Conservation (phyloP, 2,329 filamentous ascomycete genomes). For the Hymenoscyphus occultus region DNA sequence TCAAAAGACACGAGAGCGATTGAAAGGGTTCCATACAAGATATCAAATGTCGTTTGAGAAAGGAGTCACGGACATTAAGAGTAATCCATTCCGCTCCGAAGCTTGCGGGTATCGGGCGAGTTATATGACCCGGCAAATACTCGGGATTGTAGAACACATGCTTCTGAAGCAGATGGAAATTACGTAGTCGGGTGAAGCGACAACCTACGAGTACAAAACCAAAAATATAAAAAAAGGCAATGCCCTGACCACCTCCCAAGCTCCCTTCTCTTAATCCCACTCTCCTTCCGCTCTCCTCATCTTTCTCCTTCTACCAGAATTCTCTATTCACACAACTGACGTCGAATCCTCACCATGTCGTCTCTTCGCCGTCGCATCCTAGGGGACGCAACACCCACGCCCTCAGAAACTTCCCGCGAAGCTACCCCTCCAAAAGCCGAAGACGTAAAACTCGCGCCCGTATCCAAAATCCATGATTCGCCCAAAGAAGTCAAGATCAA, state of each 20-base stretch:
- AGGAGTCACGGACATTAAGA: neutral
- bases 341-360: slow-evolving; percentile 17
- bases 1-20: too few relatives aligned
- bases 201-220: neutral
- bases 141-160: neutral
- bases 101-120: neutral
- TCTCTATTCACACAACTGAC: neutral
- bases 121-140: neutral
- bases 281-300: neutral
- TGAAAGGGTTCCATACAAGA: too few relatives aligned
- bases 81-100: neutral
- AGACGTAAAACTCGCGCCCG: slow-evolving; percentile 50
- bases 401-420: slow-evolving; percentile 19
- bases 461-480: slow-evolving; percentile 42
- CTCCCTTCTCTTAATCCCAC: neutral
- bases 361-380: slow-evolving; percentile 29
- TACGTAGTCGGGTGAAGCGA: neutral
- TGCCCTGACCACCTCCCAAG: neutral
- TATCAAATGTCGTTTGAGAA: neutral
- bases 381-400: slow-evolving; percentile 14
- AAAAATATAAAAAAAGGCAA: neutral
- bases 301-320: neutral
- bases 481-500: slow-evolving; percentile 23
- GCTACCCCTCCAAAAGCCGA: slow-evolving; percentile 34
- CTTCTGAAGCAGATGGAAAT: neutral